Percentiles rank a stretch among this genome's conserved stretches.
phyloP scores from a whole-genome alignment of 2,329 filamentous ascomycete genomes.

The Curvularia spicifera region DNA sequence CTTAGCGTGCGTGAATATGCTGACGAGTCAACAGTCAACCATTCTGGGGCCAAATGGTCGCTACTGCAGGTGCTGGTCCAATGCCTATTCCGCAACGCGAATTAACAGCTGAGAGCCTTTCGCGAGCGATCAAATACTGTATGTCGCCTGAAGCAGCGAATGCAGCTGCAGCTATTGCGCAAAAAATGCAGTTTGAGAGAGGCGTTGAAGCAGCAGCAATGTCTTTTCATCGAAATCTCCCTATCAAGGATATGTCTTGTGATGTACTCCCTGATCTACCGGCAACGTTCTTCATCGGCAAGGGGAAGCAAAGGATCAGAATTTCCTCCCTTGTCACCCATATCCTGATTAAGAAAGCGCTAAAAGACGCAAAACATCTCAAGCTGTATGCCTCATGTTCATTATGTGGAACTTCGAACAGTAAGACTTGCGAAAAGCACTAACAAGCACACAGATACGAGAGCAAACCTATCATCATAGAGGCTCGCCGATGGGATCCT shows the following conservation, averaged over 20 bases:
- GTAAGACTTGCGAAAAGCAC: not conserved
- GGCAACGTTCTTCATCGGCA: not conserved
- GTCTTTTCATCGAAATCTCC: constrained; percentile 59
- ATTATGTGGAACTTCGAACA: not conserved
- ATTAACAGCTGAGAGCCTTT: constrained; percentile 43
- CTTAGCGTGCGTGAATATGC: not conserved
- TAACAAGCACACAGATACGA: constrained; percentile 10
- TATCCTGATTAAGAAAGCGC: not conserved
- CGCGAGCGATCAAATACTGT: constrained; percentile 44
- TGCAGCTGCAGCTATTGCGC: constrained; percentile 49
- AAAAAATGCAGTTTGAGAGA: constrained; percentile 52
- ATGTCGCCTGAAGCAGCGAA: constrained; percentile 48
- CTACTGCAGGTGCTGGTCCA: constrained; percentile 39
- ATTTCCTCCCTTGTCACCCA: not conserved
- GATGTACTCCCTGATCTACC: not conserved
- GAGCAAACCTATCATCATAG: constrained; percentile 36
- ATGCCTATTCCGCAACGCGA: constrained; percentile 32
- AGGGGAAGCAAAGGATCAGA: not conserved
- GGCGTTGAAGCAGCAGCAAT: constrained; percentile 53
- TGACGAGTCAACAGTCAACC: constrained; percentile 4
- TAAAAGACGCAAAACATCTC: not conserved
- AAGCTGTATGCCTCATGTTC: not conserved
- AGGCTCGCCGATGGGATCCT: constrained; percentile 61
- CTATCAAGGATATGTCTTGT: not conserved
- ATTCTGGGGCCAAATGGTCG: constrained; percentile 43